Base-by-base conservation (phyloP, 2,329 filamentous ascomycete genomes). In the Fusarium palustre region DNA sequence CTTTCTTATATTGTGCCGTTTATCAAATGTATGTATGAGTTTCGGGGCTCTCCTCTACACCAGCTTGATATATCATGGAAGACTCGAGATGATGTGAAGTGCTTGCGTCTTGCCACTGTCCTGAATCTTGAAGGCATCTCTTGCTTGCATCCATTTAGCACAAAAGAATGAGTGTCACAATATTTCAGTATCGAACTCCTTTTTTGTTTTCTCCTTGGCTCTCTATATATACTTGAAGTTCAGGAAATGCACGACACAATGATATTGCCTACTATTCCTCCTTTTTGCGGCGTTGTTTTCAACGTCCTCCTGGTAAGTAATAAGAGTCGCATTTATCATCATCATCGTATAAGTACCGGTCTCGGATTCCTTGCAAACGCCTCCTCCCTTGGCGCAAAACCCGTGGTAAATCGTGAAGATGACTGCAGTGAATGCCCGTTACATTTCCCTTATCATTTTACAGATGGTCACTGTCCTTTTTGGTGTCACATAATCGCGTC, bases 221-320 rank as follows among this genome's bases (percentile, higher is more conserved):
- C 58, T 73, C 70, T 73, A 70, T 73, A 65, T 67, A 63, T 60
- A 65, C 48, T 54, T 53, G 33, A 67, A 68, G 55, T 52, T 48
- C 59, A 57, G 67, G 63, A 38, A 71, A 65, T 56, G 58, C 33
- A 59, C 62, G 55, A 46, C 64, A 69, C 65, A 62, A 71, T 64
- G 67, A 63, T 58, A 61, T 68, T 68, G 58, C 54, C 66, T 53
- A 69, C 59, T 58, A 41, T 59, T 61, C 64, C 61, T 61, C 33
- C 46, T 42, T 65, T 60, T 59, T 43, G 28, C 42, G 59, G 56
- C 42, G 43, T 64, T 48, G 34, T 55, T 68, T 57, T 57, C 59
- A 57, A 64, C 63, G 36, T 46, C 59, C 63, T 38, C 58, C 41
- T 63, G 53, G 48, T 30, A 50, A 55, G 52, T 53, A 64, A 59